A percentile compares a stretch with the other conserved stretches of the same genome.
These are phyloP conservation scores for Cadophora malorum DNA, from an alignment of 2,329 filamentous ascomycete species.

Conservation along the genomic window DNA sequence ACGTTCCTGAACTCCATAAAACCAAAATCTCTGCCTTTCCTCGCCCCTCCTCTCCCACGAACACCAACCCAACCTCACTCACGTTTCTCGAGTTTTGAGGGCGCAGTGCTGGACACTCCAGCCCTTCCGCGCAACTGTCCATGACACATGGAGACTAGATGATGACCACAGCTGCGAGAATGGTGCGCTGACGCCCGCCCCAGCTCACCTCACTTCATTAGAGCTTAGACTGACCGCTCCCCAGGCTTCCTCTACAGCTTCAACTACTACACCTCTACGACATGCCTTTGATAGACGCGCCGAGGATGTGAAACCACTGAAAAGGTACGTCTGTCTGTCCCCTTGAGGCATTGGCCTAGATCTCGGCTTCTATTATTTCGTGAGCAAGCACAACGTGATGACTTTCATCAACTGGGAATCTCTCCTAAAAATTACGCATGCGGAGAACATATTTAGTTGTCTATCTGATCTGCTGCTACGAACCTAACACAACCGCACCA, in stretches of 20 bases:
- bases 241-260: constrained; percentile 53
- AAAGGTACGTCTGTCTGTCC: constrained; percentile 71
- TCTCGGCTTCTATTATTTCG: constrained; percentile 22
- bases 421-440: constrained; percentile 91
- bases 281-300: constrained; percentile 78
- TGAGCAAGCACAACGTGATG: constrained; percentile 63
- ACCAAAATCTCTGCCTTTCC: background rate
- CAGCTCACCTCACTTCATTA: background rate
- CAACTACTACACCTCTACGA: constrained; percentile 67
- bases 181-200: constrained; percentile 37
- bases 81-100: constrained; percentile 18
- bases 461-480: constrained; percentile 62
- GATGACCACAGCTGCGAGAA: constrained; percentile 37
- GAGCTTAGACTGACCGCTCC: constrained; percentile 27
- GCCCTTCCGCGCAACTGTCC: constrained; percentile 24
- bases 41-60: background rate
- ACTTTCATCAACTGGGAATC: constrained; percentile 98
- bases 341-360: background rate
- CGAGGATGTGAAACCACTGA: constrained; percentile 83
- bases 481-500: background rate
- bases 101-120: constrained; percentile 43
- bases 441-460: constrained; percentile 89
- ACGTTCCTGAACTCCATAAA: constrained; percentile 3
- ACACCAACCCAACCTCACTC: constrained; percentile 20
- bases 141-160: constrained; percentile 37